Conservation (phyloP, 495 filamentous ascomycete species). For the Parachaetomium inaequale region DNA sequence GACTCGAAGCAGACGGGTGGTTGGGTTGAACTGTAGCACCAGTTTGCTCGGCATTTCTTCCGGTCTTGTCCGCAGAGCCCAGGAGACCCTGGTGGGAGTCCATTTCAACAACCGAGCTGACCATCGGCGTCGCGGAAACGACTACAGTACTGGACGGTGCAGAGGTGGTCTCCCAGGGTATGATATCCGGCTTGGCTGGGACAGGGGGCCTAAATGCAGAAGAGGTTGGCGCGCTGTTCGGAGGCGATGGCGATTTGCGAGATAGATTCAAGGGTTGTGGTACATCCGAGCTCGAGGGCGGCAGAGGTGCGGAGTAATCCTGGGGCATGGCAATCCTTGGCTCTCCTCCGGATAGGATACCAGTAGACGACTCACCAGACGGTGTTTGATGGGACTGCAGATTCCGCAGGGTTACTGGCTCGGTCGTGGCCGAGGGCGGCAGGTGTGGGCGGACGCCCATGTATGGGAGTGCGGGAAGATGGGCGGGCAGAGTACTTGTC, state of each 20-base stretch:
- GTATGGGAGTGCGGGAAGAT: conserved; percentile 31
- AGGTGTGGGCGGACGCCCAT: conserved; percentile 20
- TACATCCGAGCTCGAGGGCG: conserved; percentile 17
- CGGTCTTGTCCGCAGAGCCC: neutral
- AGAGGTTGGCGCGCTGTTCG: conserved; percentile 1
- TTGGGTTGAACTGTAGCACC: neutral
- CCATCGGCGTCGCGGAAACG: neutral
- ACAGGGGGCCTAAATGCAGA: neutral
- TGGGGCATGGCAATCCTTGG: neutral
- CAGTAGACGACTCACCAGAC: neutral
- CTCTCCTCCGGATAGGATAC: neutral
- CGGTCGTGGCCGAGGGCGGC: conserved; percentile 14
- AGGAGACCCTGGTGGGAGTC: neutral
- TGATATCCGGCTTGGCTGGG: neutral
- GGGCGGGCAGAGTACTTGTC: conserved; percentile 30
- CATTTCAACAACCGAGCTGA: neutral
- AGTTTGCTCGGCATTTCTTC: neutral
- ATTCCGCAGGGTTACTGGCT: conserved; percentile 7
- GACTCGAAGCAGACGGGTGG: neutral
- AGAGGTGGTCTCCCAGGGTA: neutral
- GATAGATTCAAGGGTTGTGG: conserved; percentile 23
- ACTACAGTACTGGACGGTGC: neutral
- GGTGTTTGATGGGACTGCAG: conserved; percentile 4
- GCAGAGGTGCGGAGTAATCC: conserved; percentile 14
- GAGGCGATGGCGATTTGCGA: conserved; percentile 15